Percentiles rank a stretch among this genome's conserved stretches.
Conservation (phyloP, 495 filamentous ascomycete genomes). For the Penicillium verhagenii region DNA sequence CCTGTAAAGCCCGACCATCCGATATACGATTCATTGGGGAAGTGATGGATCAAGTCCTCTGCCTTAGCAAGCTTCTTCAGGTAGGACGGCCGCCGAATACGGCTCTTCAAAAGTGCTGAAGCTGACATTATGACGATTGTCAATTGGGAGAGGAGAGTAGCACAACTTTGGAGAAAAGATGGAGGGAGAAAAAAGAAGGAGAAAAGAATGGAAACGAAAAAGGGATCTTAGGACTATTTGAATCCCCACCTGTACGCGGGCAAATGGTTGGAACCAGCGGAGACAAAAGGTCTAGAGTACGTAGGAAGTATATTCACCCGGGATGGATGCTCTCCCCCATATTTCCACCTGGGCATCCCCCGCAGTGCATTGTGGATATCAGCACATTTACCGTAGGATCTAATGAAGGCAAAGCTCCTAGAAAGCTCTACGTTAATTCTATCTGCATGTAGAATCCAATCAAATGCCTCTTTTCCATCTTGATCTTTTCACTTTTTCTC, state of each 20-base stretch:
- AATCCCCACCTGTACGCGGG: conserved; percentile 5
- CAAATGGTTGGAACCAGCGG: no score
- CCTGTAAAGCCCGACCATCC: conserved; percentile 93
- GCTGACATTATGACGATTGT: conserved; percentile 45
- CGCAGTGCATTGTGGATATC: no score
- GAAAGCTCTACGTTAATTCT: no score
- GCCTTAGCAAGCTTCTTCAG: conserved; percentile 76
- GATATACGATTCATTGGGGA: conserved; percentile 80
- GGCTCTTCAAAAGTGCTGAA: conserved; percentile 73
- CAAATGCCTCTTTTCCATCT: no score
- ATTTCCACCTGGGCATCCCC: no score
- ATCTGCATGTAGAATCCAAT: no score
- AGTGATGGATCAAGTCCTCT: conserved; percentile 75
- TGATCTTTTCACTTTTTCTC: no score
- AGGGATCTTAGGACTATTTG: not conserved
- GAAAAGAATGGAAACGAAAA: conserved; percentile 13
- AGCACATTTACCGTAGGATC: no score
- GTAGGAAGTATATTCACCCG: no score
- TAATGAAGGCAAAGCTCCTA: no score
- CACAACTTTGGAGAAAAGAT: conserved; percentile 8
- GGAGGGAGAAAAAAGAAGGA: conserved; percentile 12
- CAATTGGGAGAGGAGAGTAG: not conserved
- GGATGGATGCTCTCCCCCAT: no score
- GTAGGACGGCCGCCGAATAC: conserved; percentile 72
- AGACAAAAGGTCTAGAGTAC: no score